Evolutionary conservation across 1,284 basidiomycete genomes (phyloP).

Genomic region (Ceratobasidium sp.): DNA sequence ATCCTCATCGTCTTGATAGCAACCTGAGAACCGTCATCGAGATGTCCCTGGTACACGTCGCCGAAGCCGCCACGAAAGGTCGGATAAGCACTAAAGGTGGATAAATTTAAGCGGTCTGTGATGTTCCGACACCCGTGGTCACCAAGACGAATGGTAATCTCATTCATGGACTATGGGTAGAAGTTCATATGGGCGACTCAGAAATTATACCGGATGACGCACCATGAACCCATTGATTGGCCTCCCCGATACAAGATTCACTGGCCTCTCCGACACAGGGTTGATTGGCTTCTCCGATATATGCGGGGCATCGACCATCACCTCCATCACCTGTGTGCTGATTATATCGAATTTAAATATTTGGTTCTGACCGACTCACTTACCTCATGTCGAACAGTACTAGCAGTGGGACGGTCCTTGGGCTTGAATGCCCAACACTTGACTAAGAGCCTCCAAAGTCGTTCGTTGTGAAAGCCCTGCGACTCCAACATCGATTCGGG

Average conservation of each 20-base stretch:
- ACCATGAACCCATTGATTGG: no score
- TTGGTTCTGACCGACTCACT: no score
- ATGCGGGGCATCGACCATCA: no score
- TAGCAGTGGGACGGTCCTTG: neutral
- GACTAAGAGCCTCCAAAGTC: neutral
- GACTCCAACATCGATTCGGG: neutral
- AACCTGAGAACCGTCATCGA: neutral
- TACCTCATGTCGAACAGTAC: no score
- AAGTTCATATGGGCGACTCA: no score
- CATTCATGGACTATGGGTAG: no score
- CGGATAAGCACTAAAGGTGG: slow-evolving; percentile 4
- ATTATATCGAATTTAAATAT: no score
- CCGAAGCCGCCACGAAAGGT: slow-evolving; percentile 4
- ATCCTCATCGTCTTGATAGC: slow-evolving; percentile 27
- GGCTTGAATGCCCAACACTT: slow-evolving; percentile 6
- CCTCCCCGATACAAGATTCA: no score
- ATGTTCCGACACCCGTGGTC: slow-evolving; percentile 19
- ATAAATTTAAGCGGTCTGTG: neutral
- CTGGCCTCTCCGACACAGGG: no score
- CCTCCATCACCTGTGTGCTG: no score
- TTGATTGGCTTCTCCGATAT: no score
- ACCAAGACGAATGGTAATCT: neutral
- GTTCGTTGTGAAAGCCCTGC: neutral
- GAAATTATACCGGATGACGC: no score
- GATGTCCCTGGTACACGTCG: slow-evolving; percentile 2